Evolutionary conservation across 1,284 basidiomycete species (phyloP), one percentile per base, ranked within the genome.

Genomic region (Naganishia liquefaciens): DNA sequence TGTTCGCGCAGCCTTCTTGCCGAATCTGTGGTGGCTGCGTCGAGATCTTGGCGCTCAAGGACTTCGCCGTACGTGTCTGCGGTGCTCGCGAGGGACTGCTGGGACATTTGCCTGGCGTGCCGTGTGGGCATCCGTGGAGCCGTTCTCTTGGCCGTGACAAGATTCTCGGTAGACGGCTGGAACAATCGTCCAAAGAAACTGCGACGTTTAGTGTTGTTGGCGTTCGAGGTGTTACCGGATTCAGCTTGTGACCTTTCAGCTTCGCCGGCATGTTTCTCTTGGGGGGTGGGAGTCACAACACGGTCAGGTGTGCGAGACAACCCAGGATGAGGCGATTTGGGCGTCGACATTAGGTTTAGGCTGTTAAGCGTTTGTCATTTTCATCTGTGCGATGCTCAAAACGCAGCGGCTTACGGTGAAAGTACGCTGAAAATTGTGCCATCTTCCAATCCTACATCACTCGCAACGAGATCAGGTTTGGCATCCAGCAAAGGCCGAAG

Each of bases 371-470:
- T 17, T 27, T 11, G 37, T 25, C 7, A 53, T 15, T 39, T 58
- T 54, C 65, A 89, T 88, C 33, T 42, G 4, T n/a, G 17, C 19
- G 13, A 49, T 15, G 21, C n/a, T 21, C 5, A 11, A 6, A 7
- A 13, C 3, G 23, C 10, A 21, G 33, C n/a, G 0, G 88, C 89
- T 62, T 88, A 84, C 30, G 91, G 91, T 21, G 90, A 86, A 2
- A 94, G 83, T 67, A 97, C 94, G 73, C 87, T 90, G 79, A 96
- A 95, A 70, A 97, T 94, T 74, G 93, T 88, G 70, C 92, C 89
- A 74, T 93, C 90, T 60, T 89, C 83, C 70, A 89, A 89, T 2
- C 89, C 87, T 17, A 90, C 90, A 11, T 91, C 43, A 30, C 90
- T 85, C 70, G 94, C 90, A 69, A 96, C 96, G 25, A 93, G 91